Evolutionary conservation across 495 filamentous ascomycete species (phyloP).

Genomic region (Penicillium soppii): DNA sequence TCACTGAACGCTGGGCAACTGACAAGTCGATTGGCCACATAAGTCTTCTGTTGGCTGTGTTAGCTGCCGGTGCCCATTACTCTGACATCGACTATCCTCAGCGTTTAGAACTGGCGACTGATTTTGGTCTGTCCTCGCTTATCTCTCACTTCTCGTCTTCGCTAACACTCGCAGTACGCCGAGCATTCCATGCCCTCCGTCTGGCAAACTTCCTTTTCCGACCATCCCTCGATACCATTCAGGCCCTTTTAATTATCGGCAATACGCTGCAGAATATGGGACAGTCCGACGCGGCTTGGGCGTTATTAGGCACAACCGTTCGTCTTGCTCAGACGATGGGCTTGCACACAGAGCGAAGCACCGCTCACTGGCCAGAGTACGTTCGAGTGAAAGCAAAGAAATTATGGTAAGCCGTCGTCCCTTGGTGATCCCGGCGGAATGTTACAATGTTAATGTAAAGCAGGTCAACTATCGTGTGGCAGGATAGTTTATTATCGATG

Average conservation of each 20-base stretch:
- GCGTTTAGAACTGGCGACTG: constrained; percentile 27
- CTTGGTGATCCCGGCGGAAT: too few species aligned
- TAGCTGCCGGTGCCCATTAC: constrained; percentile 53
- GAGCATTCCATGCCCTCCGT: constrained; percentile 38
- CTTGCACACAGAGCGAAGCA: constrained; percentile 30
- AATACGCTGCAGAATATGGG: constrained; percentile 50
- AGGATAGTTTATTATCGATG: constrained; percentile 36
- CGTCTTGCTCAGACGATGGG: constrained; percentile 49
- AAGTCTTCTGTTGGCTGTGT: constrained; percentile 46
- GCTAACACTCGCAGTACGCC: constrained; percentile 22
- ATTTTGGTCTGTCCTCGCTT: constrained; percentile 32
- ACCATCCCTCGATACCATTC: constrained; percentile 41
- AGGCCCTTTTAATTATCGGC: constrained; percentile 45
- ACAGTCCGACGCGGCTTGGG: constrained; percentile 50
- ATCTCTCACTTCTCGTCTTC: too few species aligned
- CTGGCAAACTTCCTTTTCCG: constrained; percentile 49
- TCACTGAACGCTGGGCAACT: constrained; percentile 31
- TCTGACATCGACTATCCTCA: constrained; percentile 38
- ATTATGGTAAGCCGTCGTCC: constrained; percentile 30
- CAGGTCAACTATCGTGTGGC: constrained; percentile 37
- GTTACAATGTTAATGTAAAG: neutral
- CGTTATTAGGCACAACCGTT: constrained; percentile 43
- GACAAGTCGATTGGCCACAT: constrained; percentile 37
- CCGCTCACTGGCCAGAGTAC: constrained; percentile 24
- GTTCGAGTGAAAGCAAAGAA: constrained; percentile 21